Evolutionary conservation across 768 basidiomycete species (phyloP).

Genomic region (Chalciporus pseudorubinellus): DNA sequence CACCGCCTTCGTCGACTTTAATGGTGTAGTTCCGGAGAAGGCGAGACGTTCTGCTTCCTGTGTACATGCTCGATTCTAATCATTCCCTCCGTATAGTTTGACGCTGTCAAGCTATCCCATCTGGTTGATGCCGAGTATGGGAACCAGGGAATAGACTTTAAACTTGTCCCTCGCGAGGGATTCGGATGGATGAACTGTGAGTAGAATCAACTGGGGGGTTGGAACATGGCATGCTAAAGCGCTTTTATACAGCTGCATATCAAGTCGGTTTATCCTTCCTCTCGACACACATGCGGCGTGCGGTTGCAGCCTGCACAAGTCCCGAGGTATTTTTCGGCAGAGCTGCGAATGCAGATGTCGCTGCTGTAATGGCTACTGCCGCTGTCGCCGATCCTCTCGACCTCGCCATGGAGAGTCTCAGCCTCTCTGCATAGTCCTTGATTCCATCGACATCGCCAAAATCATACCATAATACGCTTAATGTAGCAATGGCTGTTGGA

Average conservation of each 20-base stretch:
- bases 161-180: conserved; percentile 94
- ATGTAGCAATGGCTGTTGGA: not conserved
- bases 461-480: conserved; percentile 16
- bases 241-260: conserved; percentile 66
- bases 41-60: conserved; percentile 30
- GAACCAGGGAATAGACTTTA: conserved; percentile 96
- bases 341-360: conserved; percentile 33
- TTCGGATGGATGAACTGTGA: conserved; percentile 98
- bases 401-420: conserved; percentile 60
- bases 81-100: conserved; percentile 54
- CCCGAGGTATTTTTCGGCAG: conserved; percentile 85
- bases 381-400: conserved; percentile 55
- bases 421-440: conserved; percentile 17
- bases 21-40: conserved; percentile 98
- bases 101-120: conserved; percentile 93
- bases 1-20: conserved; percentile 92
- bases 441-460: not conserved
- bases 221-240: conserved; percentile 1
- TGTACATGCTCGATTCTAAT: not conserved
- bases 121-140: conserved; percentile 97
- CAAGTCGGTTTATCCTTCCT: conserved; percentile 96
- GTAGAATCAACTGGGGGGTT: conserved; percentile 20
- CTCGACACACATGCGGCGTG: conserved; percentile 91
- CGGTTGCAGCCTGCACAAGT: conserved; percentile 91
- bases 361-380: conserved; percentile 34